A percentile compares a stretch with the other conserved stretches of the same genome.
Conservation (phyloP, 2,329 filamentous ascomycete genomes). For the Orbilia blumenaviensis region DNA sequence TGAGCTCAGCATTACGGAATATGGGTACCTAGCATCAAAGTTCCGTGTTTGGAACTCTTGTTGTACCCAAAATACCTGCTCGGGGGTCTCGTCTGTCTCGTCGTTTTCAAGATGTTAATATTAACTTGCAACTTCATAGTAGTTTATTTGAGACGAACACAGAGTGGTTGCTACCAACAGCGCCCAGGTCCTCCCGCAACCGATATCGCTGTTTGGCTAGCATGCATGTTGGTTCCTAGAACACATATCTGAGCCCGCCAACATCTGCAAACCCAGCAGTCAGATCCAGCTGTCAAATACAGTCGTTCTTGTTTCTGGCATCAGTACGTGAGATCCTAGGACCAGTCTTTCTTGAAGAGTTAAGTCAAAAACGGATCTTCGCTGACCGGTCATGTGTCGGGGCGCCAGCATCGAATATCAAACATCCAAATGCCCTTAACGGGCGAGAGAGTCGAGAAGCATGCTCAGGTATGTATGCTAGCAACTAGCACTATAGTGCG, state of each 20-base stretch:
- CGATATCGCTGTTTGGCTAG: constrained; percentile 12
- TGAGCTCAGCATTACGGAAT: background rate
- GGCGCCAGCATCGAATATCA: constrained; percentile 14
- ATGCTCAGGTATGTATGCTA: background rate
- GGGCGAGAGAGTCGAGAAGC: constrained; percentile 32
- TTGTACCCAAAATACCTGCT: background rate
- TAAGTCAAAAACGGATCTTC: constrained; percentile 19
- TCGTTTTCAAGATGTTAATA: background rate
- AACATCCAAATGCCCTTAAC: constrained; percentile 27
- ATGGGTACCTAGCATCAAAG: background rate
- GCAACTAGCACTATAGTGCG: background rate
- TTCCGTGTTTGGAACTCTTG: background rate
- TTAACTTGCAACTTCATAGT: constrained; percentile 12
- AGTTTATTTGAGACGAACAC: constrained; percentile 5
- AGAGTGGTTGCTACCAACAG: background rate
- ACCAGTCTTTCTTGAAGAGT: constrained; percentile 19
- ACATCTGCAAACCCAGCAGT: constrained; percentile 19
- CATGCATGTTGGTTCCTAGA: constrained; percentile 5
- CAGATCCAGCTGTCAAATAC: too few species aligned
- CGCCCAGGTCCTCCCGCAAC: constrained; percentile 29
- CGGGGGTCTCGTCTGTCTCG: background rate
- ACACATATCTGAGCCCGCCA: constrained; percentile 12
- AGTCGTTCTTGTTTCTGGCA: too few species aligned
- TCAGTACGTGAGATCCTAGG: too few species aligned
- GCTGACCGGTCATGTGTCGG: background rate